Percentiles rank a stretch among this genome's conserved stretches.
Conservation (phyloP, 257 asterid species). For the Verbena officinalis region DNA sequence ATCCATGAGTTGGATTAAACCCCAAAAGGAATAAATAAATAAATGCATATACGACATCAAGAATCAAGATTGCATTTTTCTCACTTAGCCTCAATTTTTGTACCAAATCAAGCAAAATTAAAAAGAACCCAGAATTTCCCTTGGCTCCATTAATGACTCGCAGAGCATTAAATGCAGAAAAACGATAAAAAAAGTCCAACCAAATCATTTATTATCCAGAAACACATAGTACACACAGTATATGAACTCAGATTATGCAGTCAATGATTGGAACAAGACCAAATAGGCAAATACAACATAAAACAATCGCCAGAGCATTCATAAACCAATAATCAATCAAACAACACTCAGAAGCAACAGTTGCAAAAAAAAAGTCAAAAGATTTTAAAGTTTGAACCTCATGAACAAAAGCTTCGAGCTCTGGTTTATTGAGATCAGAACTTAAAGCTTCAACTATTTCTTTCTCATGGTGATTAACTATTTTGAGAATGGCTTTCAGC, state of each 20-base stretch:
- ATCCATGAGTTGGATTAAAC: too few relatives aligned
- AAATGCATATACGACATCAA: not conserved
- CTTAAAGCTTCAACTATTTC: constrained; percentile 66
- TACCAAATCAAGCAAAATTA: not conserved
- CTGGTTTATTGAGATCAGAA: constrained; percentile 80
- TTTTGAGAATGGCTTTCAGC: constrained; percentile 57
- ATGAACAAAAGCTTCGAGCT: constrained; percentile 61
- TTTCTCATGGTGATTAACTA: constrained; percentile 48
- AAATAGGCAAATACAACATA: not conserved
- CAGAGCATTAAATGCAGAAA: constrained; percentile 27
- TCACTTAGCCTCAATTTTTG: not conserved
- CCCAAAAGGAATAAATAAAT: not conserved
- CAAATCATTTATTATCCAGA: constrained; percentile 6
- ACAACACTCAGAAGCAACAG: not conserved
- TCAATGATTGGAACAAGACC: not conserved
- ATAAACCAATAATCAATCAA: not conserved
- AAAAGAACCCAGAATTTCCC: not conserved
- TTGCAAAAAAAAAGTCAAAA: not conserved
- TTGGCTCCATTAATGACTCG: constrained; percentile 15
- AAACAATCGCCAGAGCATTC: not conserved
- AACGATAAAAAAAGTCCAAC: constrained; percentile 10
- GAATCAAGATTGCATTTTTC: not conserved
- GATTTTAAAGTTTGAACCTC: constrained; percentile 56
- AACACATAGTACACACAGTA: not conserved
- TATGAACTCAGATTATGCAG: not conserved